Evolutionary conservation across 345 rosid genomes (phyloP).

Genomic region (Noccaea caerulescens): DNA sequence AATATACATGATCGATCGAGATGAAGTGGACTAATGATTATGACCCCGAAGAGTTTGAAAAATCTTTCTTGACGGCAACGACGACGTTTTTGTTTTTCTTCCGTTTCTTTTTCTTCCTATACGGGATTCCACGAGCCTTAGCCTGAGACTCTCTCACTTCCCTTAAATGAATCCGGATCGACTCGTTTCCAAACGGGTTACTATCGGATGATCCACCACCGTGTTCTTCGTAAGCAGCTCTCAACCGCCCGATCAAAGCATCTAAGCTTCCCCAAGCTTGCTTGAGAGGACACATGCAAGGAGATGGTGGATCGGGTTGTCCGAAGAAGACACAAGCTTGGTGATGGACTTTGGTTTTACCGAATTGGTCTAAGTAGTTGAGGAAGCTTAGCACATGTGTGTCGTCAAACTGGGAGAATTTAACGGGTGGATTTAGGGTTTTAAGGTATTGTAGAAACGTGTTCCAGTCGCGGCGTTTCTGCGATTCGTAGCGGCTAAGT

Average conservation of each 20-base stretch:
- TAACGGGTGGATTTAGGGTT: conserved; percentile 71
- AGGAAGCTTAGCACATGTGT: conserved; percentile 78
- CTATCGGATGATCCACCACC: conserved; percentile 71
- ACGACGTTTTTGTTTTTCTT: conserved; percentile 45
- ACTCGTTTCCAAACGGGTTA: conserved; percentile 81
- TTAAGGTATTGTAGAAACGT: conserved; percentile 82
- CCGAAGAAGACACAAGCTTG: conserved; percentile 80
- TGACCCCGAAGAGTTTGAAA: conserved; percentile 24
- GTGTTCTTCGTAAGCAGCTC: conserved; percentile 88
- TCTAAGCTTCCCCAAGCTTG: conserved; percentile 97
- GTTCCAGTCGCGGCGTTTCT: conserved; percentile 86
- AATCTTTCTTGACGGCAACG: conserved; percentile 24
- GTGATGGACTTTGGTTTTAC: conserved; percentile 80
- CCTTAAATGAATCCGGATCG: conserved; percentile 69
- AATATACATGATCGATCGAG: neutral
- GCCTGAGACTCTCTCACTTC: conserved; percentile 85
- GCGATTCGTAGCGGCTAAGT: conserved; percentile 82
- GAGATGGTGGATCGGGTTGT: conserved; percentile 84
- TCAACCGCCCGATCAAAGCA: conserved; percentile 78
- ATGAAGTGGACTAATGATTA: conserved; percentile 31
- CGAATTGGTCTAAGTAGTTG: conserved; percentile 78
- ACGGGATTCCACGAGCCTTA: conserved; percentile 80
- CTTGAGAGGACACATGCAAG: conserved; percentile 75
- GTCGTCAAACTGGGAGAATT: conserved; percentile 57
- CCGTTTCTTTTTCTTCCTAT: conserved; percentile 80